phyloP scores from a whole-genome alignment of 2,329 filamentous ascomycete genomes.

The Cylindrodendrum hubeiense region DNA sequence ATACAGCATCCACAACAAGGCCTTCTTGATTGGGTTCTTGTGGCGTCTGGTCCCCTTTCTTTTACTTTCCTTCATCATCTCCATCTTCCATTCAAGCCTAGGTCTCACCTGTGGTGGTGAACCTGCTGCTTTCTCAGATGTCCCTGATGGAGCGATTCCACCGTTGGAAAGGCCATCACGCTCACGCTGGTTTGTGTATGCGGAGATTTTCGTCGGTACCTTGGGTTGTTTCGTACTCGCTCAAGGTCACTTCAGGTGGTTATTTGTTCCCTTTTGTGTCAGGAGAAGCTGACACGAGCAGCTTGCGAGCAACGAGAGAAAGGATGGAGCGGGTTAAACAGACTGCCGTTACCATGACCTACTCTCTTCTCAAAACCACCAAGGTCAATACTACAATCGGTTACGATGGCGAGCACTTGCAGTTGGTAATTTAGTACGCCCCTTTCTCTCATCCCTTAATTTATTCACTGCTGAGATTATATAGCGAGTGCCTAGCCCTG shows the following conservation, averaged over 20 bases:
- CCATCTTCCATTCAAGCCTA: conserved; percentile 20
- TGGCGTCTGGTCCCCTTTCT: conserved; percentile 22
- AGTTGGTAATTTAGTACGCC: conserved; percentile 40
- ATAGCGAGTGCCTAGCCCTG: conserved; percentile 44
- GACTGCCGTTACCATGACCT: conserved; percentile 31
- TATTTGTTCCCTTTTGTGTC: neutral
- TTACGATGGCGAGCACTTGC: conserved; percentile 21
- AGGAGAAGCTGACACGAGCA: conserved; percentile 14
- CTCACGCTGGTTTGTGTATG: conserved; percentile 19
- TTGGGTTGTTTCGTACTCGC: conserved; percentile 32
- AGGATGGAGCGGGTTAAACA: conserved; percentile 39
- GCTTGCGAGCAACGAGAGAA: conserved; percentile 35
- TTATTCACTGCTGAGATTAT: conserved; percentile 11
- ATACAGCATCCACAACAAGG: conserved; percentile 24
- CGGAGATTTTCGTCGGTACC: conserved; percentile 21
- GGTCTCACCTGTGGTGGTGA: conserved; percentile 13
- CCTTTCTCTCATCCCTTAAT: neutral
- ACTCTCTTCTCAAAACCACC: conserved; percentile 39
- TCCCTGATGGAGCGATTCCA: neutral
- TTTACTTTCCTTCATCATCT: conserved; percentile 24
- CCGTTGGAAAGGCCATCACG: neutral
- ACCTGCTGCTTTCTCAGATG: neutral
- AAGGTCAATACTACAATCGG: conserved; percentile 3
- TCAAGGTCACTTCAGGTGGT: conserved; percentile 39
- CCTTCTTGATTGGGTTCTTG: conserved; percentile 3